Conservation (phyloP, 768 basidiomycete genomes). For the Termitomyces sp. region DNA sequence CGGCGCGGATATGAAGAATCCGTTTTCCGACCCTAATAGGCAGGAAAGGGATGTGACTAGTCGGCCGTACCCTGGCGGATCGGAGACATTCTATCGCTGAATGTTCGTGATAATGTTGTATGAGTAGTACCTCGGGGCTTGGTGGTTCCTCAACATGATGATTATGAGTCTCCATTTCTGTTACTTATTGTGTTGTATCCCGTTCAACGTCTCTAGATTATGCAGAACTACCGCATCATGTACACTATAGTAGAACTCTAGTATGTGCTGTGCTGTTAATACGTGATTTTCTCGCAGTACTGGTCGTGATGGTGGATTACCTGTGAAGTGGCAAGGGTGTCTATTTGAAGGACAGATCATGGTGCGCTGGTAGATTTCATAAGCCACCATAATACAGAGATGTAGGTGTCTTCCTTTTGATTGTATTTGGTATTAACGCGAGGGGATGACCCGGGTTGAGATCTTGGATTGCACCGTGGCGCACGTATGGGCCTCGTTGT, state of each 20-base stretch:
- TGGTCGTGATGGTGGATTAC: background rate
- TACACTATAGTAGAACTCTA: background rate
- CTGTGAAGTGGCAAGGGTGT: background rate
- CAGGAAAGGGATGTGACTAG: constrained; percentile 40
- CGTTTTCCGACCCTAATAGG: constrained; percentile 48
- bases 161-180: background rate
- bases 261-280: background rate
- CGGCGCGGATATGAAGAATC: constrained; percentile 45
- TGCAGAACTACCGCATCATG: background rate
- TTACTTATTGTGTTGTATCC: background rate
- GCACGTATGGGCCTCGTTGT: background rate
- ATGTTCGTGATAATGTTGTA: background rate
- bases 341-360: too few relatives aligned
- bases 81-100: constrained; percentile 20
- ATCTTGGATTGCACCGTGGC: too few relatives aligned
- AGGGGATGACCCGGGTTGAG: too few relatives aligned
- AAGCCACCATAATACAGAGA: background rate
- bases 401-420: background rate
- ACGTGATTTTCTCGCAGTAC: background rate
- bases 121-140: background rate
- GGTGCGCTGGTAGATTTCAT: too few relatives aligned
- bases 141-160: background rate
- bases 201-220: background rate
- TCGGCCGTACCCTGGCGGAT: constrained; percentile 29
- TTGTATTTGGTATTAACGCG: background rate